Evolutionary conservation across 345 rosid species (phyloP), one percentile per base, ranked within the genome.

Genomic region (Limnanthes douglasii): DNA sequence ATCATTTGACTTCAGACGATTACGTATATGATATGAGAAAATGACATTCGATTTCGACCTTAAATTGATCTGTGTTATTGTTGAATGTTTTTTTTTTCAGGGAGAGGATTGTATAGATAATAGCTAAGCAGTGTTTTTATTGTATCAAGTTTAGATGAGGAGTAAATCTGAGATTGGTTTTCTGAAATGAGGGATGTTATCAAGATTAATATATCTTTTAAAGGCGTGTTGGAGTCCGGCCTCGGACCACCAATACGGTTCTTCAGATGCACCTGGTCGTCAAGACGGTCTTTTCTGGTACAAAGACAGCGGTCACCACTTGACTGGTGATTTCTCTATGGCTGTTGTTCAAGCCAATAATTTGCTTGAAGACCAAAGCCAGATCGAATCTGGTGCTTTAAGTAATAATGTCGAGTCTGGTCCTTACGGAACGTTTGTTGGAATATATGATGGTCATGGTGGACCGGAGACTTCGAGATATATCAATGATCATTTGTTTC

Each of bases 171-270:
- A n/a, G n/a, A n/a, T n/a, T n/a, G n/a, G n/a, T n/a, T 24, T 47
- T 38, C 46, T 73, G 90, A 74, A 73, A 83, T 88, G 97, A 83
- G 95, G 95, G 93, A 88, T 88, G 97, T 68, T 88, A 76, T 66
- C 93, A 54, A 77, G 69, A 57, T 68, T 83, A 56, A 59, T 79
- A 72, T 76, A 72, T 56, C 61, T 83, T 56, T 50, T 76, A 61
- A 65, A 68, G 69, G 78, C 95, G 71, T 88, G 97, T 62, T 75
- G 85, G 62, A 51, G 76, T 65, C 83, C 90, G 10, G 66, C 83
- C 46, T 71, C 70, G 32, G 65, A 61, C 54, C 90, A 66, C 60
- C 27, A 51, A 10, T 29, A 4, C 10, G 32, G 2, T 29, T 55
- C 55, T 53, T 50, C 71, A 5, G 95, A 79, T 46, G 44, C 86